Evolutionary conservation across 441 rosid genomes (phyloP).

Genomic region (Populus hybrid): DNA sequence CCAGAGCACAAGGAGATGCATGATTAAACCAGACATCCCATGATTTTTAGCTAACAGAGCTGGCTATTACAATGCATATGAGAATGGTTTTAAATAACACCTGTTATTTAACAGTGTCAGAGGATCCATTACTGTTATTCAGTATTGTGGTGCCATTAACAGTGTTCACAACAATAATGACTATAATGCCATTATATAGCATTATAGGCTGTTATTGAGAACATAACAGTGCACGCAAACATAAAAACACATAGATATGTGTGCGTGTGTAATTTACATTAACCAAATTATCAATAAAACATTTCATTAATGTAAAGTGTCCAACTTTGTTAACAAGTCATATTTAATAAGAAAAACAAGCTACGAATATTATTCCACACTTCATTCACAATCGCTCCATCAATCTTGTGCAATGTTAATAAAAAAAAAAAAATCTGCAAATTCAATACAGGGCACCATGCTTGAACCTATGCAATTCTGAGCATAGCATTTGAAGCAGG

Average conservation of each 20-base stretch:
- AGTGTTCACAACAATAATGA: not conserved
- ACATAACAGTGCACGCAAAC: not conserved
- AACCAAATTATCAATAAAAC: not conserved
- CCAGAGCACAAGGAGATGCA: not conserved
- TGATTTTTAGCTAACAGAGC: not conserved
- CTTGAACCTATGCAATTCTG: not conserved
- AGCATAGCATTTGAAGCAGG: slow-evolving; percentile 1
- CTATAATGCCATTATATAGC: not conserved
- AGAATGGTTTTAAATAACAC: not conserved
- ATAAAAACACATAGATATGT: not conserved
- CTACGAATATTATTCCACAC: not conserved
- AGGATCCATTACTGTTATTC: not conserved
- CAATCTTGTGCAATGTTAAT: not conserved
- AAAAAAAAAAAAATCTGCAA: not conserved
- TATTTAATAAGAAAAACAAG: not conserved
- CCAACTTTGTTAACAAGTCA: not conserved
- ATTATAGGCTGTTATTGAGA: not conserved
- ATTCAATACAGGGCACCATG: not conserved
- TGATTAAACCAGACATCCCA: not conserved
- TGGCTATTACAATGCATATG: not conserved
- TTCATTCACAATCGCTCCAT: not conserved
- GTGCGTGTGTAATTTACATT: not conserved
- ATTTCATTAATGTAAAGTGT: not conserved
- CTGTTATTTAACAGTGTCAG: not conserved
- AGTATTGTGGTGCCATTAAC: not conserved